Conservation (phyloP, 2,329 filamentous ascomycete genomes). For the Corinectria fuckeliana region DNA sequence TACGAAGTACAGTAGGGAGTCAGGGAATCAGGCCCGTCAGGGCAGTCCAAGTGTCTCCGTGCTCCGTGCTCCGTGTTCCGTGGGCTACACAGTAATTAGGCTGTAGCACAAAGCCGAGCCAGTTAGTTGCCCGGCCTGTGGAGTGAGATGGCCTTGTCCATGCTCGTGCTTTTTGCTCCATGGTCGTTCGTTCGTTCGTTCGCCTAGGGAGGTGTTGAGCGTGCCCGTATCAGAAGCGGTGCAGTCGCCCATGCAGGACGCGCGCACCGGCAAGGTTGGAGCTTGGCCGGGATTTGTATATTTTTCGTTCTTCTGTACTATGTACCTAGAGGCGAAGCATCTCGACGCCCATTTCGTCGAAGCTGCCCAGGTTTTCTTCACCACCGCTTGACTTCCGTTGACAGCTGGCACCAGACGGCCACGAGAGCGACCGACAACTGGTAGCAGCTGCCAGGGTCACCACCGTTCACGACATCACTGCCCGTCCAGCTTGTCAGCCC, state of each 20-base stretch:
- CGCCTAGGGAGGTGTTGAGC: constrained; percentile 9
- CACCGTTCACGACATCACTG: background rate
- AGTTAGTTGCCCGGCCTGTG: constrained; percentile 2
- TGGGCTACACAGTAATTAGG: background rate
- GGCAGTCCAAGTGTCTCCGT: constrained; percentile 18
- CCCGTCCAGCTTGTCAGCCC: too few species aligned
- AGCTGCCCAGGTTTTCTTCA: background rate
- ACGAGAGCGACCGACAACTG: background rate
- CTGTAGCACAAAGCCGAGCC: constrained; percentile 4
- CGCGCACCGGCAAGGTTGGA: constrained; percentile 11
- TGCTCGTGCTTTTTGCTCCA: constrained; percentile 13
- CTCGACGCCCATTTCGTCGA: background rate
- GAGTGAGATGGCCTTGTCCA: constrained; percentile 20
- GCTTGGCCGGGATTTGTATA: constrained; percentile 7
- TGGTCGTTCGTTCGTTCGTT: constrained; percentile 19
- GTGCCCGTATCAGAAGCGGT: constrained; percentile 5
- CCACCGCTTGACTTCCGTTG: background rate
- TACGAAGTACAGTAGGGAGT: background rate
- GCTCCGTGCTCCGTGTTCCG: background rate
- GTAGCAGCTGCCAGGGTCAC: background rate
- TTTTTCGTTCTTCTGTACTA: constrained; percentile 4
- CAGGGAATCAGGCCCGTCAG: constrained; percentile 3
- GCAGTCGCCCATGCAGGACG: constrained; percentile 15
- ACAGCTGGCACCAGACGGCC: background rate
- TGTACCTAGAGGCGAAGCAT: constrained; percentile 9